Evolutionary conservation across 768 basidiomycete species (phyloP).

Genomic region (Plicaturopsis crispa): DNA sequence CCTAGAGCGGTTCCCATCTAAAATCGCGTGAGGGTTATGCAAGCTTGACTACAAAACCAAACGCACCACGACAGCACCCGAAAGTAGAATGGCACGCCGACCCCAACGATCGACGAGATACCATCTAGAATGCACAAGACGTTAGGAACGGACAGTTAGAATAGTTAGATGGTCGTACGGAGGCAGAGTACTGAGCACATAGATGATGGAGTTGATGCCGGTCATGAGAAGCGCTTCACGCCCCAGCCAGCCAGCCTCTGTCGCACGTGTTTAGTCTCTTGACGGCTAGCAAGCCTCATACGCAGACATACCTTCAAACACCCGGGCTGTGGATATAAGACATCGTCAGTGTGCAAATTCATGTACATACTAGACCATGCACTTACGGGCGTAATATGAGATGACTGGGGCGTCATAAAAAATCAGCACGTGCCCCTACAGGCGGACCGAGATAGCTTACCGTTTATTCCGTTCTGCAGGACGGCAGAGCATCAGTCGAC

Average conservation of each 20-base stretch:
- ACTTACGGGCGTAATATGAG: slow-evolving; percentile 88
- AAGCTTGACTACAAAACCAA: slow-evolving; percentile 2
- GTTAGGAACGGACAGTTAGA: slow-evolving; percentile 4
- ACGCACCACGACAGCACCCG: slow-evolving; percentile 73
- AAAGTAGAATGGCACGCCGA: slow-evolving; percentile 77
- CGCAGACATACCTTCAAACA: slow-evolving; percentile 71
- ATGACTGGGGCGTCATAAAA: slow-evolving; percentile 52
- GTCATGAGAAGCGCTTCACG: slow-evolving; percentile 94
- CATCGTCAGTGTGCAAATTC: slow-evolving; percentile 4
- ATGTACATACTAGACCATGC: not conserved
- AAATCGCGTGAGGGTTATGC: slow-evolving; percentile 2
- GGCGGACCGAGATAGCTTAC: slow-evolving; percentile 27
- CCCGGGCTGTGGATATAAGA: slow-evolving; percentile 46
- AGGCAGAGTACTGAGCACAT: slow-evolving; percentile 72
- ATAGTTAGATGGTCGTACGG: slow-evolving; percentile 47
- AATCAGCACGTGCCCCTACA: slow-evolving; percentile 4
- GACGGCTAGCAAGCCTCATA: not conserved
- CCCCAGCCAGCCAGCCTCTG: slow-evolving; percentile 94
- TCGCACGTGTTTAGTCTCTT: slow-evolving; percentile 7
- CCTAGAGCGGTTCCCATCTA: slow-evolving; percentile 80
- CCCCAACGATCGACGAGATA: slow-evolving; percentile 92
- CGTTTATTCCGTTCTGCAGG: slow-evolving; percentile 94
- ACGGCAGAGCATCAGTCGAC: slow-evolving; percentile 1
- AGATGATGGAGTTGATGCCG: slow-evolving; percentile 84
- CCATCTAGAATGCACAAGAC: slow-evolving; percentile 51